A percentile compares a stretch with the other conserved stretches of the same genome.
These are phyloP conservation scores for Podaxis sp. DNA, from an alignment of 768 basidiomycete genomes.

Conservation along the genomic window DNA sequence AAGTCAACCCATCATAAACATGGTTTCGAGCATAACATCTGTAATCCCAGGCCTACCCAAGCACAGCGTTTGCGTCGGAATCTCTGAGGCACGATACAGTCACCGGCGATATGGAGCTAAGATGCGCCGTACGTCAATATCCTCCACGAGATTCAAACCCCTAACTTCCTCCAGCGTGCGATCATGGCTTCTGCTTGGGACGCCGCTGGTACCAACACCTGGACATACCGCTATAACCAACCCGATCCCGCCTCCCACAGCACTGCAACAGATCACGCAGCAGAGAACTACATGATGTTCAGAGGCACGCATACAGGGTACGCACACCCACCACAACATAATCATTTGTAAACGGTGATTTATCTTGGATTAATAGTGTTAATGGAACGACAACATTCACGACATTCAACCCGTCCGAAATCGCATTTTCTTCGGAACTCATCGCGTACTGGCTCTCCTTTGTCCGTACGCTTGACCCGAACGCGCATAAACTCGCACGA, in stretches of 20 bases:
- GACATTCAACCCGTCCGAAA: constrained; percentile 43
- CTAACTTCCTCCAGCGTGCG: constrained; percentile 32
- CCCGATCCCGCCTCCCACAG: constrained; percentile 42
- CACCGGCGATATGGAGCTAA: constrained; percentile 49
- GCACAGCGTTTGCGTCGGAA: constrained; percentile 40
- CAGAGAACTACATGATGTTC: constrained; percentile 75
- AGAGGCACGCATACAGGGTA: constrained; percentile 60
- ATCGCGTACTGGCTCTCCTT: constrained; percentile 71
- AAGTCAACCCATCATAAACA: background rate
- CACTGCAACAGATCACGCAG: constrained; percentile 43
- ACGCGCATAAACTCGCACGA: constrained; percentile 49
- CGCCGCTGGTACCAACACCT: constrained; percentile 33
- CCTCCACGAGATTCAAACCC: background rate
- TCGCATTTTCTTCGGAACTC: constrained; percentile 55
- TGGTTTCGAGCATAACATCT: background rate
- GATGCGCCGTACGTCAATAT: constrained; percentile 49
- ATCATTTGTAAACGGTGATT: background rate
- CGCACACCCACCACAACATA: too few relatives aligned
- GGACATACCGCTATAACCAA: constrained; percentile 63
- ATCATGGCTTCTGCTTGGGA: constrained; percentile 46
- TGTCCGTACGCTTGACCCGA: constrained; percentile 56
- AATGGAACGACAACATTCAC: constrained; percentile 57
- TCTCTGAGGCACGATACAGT: constrained; percentile 42
- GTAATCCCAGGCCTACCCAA: constrained; percentile 37
- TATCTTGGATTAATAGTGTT: constrained; percentile 27